phyloP scores from a whole-genome alignment of 805 yeast species.

The Saccharomycopsis microspora region DNA sequence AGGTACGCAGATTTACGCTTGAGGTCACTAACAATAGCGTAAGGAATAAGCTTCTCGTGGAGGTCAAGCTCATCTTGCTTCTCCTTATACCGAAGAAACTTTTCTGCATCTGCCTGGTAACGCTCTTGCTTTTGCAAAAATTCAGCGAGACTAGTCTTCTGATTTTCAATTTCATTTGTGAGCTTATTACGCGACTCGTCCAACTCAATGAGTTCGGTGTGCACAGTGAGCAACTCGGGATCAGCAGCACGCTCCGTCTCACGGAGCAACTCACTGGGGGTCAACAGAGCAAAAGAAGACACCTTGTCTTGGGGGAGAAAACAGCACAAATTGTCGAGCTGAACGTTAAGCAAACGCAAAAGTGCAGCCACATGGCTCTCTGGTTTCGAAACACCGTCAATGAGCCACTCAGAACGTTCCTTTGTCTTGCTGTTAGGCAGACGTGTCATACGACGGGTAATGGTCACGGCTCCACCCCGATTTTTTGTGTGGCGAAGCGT shows the following conservation, averaged over 20 bases:
- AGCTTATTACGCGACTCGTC: constrained; percentile 32
- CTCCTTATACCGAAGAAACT: constrained; percentile 33
- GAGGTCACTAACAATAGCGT: constrained; percentile 34
- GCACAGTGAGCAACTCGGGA: constrained; percentile 43
- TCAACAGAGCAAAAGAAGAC: constrained; percentile 76
- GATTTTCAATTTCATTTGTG: constrained; percentile 27
- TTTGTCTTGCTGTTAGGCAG: constrained; percentile 22
- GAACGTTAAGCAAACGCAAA: constrained; percentile 52
- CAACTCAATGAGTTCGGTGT: constrained; percentile 41
- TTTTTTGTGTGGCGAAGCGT: constrained; percentile 31
- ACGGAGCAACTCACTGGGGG: constrained; percentile 59
- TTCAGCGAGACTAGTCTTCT: constrained; percentile 22
- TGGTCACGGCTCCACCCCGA: constrained; percentile 25
- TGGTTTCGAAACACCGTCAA: constrained; percentile 30
- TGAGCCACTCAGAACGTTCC: constrained; percentile 38
- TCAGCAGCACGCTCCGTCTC: constrained; percentile 79
- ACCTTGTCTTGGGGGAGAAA: constrained; percentile 94
- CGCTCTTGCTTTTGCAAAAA: constrained; percentile 25
- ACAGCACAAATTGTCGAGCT: constrained; percentile 85
- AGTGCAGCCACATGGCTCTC: constrained; percentile 36
- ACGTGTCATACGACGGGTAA: constrained; percentile 34
- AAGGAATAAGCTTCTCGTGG: constrained; percentile 37
- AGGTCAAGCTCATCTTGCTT: constrained; percentile 34
- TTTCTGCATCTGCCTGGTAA: constrained; percentile 37
- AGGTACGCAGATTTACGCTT: constrained; percentile 17